Base-by-base conservation (phyloP, 2,329 filamentous ascomycete species). In the Corynespora cassiicola region DNA sequence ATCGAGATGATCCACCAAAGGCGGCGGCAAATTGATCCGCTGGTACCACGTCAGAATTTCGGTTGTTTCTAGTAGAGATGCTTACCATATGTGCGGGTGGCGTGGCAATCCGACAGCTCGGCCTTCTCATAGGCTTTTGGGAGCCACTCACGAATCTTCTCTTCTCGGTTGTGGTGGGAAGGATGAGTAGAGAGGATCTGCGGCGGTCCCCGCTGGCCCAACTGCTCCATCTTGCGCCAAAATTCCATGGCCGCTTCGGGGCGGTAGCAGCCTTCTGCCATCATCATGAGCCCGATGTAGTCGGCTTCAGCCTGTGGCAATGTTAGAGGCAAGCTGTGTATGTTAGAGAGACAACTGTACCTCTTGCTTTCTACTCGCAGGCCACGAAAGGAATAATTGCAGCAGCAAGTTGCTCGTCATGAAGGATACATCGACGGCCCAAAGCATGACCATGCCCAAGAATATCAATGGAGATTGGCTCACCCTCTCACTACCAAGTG, bases 261-360 rank as follows among this genome's bases (percentile, higher is more conserved):
- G 45, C 89, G 77, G 61, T 87, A 91, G 69, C 88, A 91, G 17
- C 84, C 85, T 69, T 88, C 81, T 0, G 87, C 82, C 86, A 91
- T 91, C 78, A 91, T 87, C 78, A 91, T 82, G 21, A 91, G 67
- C 0, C 88, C 88, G 31, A 91, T 89, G 55, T 87, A 88, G 58
- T 92, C 88, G 0, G 88, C 88, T 70, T 92, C 87, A 31, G 76
- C 81, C 74, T 87, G 29, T 22, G 8, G 7, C 4, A 11, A 9
- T n/a, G n/a, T 33, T 15, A 44, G 14, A 27, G 29, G 51, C 37
- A 56, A 11, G 26, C 2, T n/a, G 9, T 11, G 7, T 25, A 5
- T n/a, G 5, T 6, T 7, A n/a, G 20, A 7, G 23, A 10, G n/a
- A 9, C 10, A 10, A 17, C n/a, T 20, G 30, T 52, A 73, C 69